These are phyloP conservation scores for Ceratobasidium sp. DNA, from an alignment of 1,284 basidiomycete genomes.

Conservation along the genomic window DNA sequence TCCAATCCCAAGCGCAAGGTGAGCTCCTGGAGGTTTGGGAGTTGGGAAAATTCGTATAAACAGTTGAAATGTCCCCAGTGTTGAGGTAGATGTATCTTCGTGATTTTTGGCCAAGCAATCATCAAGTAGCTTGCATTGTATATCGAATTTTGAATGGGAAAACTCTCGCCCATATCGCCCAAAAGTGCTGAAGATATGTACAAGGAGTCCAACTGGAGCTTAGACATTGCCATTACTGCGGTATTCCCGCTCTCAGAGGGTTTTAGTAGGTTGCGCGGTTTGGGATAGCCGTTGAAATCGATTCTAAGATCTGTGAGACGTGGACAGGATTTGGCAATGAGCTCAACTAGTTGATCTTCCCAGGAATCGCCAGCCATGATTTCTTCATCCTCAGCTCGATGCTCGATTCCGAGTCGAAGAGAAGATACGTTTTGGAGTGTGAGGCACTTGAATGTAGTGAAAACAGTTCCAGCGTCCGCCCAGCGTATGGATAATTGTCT, in stretches of 20 bases:
- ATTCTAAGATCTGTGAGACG: neutral
- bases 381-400: too few species aligned
- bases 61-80: neutral
- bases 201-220: neutral
- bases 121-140: neutral
- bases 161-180: neutral
- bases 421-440: neutral
- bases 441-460: neutral
- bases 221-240: neutral
- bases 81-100: neutral
- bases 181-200: neutral
- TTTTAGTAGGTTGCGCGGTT: neutral
- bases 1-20: neutral
- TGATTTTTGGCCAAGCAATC: neutral
- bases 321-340: neutral
- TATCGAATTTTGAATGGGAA: too few species aligned
- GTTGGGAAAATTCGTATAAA: neutral
- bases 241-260: neutral
- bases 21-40: slow-evolving; percentile 14
- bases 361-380: neutral
- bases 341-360: neutral
- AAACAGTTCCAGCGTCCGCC: neutral
- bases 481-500: neutral
- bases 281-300: neutral
- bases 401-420: neutral